Evolutionary conservation across 2,329 filamentous ascomycete genomes (phyloP), one percentile per base, ranked within the genome.

Genomic region (Pyricularia grisea): DNA sequence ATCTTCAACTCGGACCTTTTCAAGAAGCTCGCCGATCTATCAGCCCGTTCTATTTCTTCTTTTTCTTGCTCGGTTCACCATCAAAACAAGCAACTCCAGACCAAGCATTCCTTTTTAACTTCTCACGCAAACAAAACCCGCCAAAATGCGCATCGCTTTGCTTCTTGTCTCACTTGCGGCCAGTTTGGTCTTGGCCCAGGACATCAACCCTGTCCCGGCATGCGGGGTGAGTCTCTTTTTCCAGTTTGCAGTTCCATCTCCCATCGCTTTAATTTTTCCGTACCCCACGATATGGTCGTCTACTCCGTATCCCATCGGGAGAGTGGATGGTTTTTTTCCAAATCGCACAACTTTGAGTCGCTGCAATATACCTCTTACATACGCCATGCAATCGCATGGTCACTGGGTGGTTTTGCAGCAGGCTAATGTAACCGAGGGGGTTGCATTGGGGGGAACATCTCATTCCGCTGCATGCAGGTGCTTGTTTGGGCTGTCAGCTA

Each of bases 141-240:
- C 30, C n/a, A 66, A 66, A 23, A 66, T 66, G 65, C 65, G 65
- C 28, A 31, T 36, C 4, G 65, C 36, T 27, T 23, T 66, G 25
- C 27, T 66, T 27, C 65, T 66, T 11, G 28, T 66, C 30, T 66
- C 65, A 25, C 65, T 66, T 31, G 65, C 65, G 12, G 65, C 65
- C 27, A 36, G 65, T 36, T n/a, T 31, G 12, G 65, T 27, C 31
- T 31, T 36, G 31, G 65, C 65, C 20, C 65, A 66, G 65, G 65
- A 66, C 31, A 36, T 66, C 31, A 36, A 36, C 65, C 30, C 65
- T 25, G 30, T 66, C 30, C 31, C 65, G 31, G 65, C 65, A 36
- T 66, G 65, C 36, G 65, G 30, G 17, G 65, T 66, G 31, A 66
- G 65, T 65, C 42, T 50, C 36, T 17, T 50, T 50, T 50, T 50